A percentile compares a stretch with the other conserved stretches of the same genome.
Conservation (phyloP, 2,329 filamentous ascomycete species). For the Fusarium nodosum region DNA sequence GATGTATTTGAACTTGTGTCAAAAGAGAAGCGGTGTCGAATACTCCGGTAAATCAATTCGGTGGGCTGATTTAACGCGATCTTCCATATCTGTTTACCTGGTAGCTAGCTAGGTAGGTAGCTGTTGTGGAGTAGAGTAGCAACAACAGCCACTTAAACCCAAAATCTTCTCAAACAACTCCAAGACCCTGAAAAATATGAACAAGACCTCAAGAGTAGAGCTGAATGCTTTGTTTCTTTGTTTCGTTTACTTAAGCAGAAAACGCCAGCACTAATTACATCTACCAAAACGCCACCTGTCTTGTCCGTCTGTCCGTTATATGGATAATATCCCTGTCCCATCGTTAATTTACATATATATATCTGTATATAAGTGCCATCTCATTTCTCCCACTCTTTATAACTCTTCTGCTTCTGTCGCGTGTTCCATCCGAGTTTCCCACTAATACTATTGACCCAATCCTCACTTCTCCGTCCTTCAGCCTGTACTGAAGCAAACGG, state of each 20-base stretch:
- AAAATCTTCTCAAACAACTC: not conserved
- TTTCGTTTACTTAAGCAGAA: conserved; percentile 3
- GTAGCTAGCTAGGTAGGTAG: not conserved
- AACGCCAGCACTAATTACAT: conserved; percentile 8
- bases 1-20: conserved; percentile 2
- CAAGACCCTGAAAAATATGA: not conserved
- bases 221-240: not conserved
- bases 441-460: conserved; percentile 86
- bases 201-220: not conserved
- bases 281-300: conserved; percentile 19
- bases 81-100: not conserved
- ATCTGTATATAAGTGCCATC: not conserved
- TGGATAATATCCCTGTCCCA: not conserved
- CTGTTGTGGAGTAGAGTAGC: conserved; percentile 6
- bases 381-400: conserved; percentile 62
- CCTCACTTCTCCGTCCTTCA: conserved; percentile 76
- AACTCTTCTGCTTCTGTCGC: conserved; percentile 79
- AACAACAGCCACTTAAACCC: not conserved
- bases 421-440: conserved; percentile 87
- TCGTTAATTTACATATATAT: not conserved
- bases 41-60: conserved; percentile 5
- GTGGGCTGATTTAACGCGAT: conserved; percentile 5
- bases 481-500: conserved; percentile 84
- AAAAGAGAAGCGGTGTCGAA: conserved; percentile 25
- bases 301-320: not conserved